Evolutionary conservation across 2,329 filamentous ascomycete genomes (phyloP).

Genomic region (Eutypa lata): DNA sequence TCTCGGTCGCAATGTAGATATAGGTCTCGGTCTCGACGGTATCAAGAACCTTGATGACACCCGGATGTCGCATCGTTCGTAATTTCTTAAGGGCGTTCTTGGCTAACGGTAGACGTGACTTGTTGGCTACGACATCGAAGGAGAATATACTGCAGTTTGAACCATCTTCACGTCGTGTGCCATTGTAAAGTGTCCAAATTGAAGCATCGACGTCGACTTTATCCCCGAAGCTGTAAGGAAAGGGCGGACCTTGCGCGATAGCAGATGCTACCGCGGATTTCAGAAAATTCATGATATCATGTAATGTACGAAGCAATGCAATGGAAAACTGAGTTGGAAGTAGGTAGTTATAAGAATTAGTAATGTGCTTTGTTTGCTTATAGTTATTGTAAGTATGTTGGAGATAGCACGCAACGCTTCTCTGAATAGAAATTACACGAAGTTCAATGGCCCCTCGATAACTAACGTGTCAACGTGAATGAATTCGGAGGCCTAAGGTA

Average conservation of each 20-base stretch:
- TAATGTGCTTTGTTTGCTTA: too few species aligned
- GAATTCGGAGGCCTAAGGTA: too few species aligned
- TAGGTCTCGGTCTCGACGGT: conserved; percentile 95
- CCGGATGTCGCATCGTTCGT: conserved; percentile 87
- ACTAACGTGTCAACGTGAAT: too few species aligned
- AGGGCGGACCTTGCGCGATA: conserved; percentile 90
- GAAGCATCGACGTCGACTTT: conserved; percentile 88
- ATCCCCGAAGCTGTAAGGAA: conserved; percentile 91
- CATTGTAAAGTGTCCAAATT: conserved; percentile 95
- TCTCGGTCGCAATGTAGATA: conserved; percentile 94
- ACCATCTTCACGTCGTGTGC: conserved; percentile 87
- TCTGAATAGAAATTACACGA: too few species aligned
- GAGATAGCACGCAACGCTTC: too few species aligned
- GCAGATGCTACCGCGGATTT: conserved; percentile 97
- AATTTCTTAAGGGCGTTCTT: conserved; percentile 93
- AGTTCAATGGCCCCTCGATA: too few species aligned
- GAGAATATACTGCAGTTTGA: conserved; percentile 96
- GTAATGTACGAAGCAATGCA: too few species aligned
- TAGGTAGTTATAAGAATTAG: too few species aligned
- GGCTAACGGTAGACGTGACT: conserved; percentile 77
- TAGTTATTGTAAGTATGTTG: too few species aligned
- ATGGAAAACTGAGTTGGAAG: too few species aligned
- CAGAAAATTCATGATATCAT: conserved; percentile 79
- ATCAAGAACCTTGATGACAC: conserved; percentile 90
- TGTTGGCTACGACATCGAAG: conserved; percentile 83